Conservation (phyloP, 306 rosid species). For the Alnus glutinosa region DNA sequence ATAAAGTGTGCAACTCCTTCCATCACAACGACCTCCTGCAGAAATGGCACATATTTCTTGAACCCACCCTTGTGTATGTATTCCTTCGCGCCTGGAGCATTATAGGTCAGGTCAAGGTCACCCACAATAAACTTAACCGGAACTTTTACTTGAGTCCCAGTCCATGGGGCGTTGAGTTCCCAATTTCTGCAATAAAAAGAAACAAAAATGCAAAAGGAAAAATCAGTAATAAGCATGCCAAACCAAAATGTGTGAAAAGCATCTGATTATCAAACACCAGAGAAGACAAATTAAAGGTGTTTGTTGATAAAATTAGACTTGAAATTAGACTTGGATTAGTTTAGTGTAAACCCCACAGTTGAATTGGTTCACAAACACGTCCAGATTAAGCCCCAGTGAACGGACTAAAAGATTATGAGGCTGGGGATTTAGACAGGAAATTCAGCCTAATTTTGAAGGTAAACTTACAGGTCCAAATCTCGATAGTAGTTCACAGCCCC, state of each 20-base stretch:
- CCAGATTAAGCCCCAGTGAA: too few species aligned
- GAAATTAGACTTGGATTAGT: too few species aligned
- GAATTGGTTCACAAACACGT: too few species aligned
- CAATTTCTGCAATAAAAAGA: conserved; percentile 55
- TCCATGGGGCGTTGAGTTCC: conserved; percentile 81
- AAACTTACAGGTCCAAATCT: conserved; percentile 58
- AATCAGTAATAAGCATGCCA: neutral
- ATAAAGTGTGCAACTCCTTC: conserved; percentile 80
- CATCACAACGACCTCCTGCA: conserved; percentile 63
- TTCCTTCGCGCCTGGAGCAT: conserved; percentile 53
- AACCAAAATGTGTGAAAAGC: neutral
- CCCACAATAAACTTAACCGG: conserved; percentile 81
- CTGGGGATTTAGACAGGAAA: neutral
- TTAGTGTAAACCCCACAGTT: too few species aligned
- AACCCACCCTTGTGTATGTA: conserved; percentile 77
- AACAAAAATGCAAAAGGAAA: too few species aligned
- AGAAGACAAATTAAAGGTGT: neutral
- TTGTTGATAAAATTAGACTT: too few species aligned
- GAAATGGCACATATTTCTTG: conserved; percentile 62
- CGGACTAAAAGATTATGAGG: too few species aligned
- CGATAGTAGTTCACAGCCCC: conserved; percentile 72
- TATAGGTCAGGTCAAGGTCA: conserved; percentile 67
- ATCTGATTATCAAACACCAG: neutral
- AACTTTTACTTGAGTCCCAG: conserved; percentile 56
- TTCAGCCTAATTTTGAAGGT: neutral